These are phyloP conservation scores for Chimonanthus salicifolius DNA, from an alignment of 164 flowering plant species.

Conservation along the genomic window DNA sequence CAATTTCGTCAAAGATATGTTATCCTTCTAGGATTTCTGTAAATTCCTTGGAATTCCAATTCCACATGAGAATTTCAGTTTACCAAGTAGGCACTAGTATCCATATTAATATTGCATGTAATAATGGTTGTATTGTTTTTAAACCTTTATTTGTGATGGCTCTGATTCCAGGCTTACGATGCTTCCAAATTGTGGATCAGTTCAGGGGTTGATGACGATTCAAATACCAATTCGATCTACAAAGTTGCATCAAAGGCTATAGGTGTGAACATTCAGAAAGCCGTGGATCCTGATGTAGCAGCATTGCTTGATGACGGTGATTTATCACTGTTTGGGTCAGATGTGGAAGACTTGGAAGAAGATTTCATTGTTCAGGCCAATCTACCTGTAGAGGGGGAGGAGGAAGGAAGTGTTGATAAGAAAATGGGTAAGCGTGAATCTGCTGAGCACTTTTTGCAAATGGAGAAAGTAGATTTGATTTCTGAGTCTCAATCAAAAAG, in stretches of 20 bases:
- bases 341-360: conserved; percentile 88
- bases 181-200: conserved; percentile 57
- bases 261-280: conserved; percentile 62
- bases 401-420: not conserved
- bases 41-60: too few species aligned
- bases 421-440: not conserved
- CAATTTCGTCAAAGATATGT: too few species aligned
- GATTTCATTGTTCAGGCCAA: conserved; percentile 82
- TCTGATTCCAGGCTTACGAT: conserved; percentile 65
- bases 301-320: conserved; percentile 72
- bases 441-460: conserved; percentile 2
- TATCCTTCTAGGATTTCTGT: too few species aligned
- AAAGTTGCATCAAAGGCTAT: conserved; percentile 53
- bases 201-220: conserved; percentile 24
- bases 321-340: conserved; percentile 63
- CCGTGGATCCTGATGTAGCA: conserved; percentile 68
- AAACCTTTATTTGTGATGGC: too few species aligned
- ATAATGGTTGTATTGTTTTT: too few species aligned
- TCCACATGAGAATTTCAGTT: too few species aligned
- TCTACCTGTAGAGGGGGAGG: conserved; percentile 20
- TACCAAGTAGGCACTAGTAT: too few species aligned
- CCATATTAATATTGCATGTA: too few species aligned
- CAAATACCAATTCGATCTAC: conserved; percentile 35
- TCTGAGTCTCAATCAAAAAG: conserved; percentile 6
- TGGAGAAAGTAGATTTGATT: conserved; percentile 1